Evolutionary conservation across 306 rosid genomes (phyloP).

Genomic region (Glycine soja): DNA sequence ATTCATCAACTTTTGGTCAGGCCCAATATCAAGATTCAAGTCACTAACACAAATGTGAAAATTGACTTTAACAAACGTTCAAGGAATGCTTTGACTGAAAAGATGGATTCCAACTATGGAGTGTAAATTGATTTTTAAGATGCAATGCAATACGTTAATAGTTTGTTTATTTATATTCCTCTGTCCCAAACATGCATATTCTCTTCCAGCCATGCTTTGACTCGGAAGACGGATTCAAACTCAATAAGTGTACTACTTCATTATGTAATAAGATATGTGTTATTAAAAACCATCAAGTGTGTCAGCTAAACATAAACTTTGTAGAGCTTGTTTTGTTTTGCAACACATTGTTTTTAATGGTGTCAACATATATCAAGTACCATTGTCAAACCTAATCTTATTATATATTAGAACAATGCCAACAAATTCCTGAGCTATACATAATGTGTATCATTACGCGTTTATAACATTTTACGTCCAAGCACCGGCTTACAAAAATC

Average conservation of each 20-base stretch:
- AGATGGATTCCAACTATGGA: neutral
- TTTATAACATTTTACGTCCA: too few relatives aligned
- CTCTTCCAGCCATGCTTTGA: conserved; percentile 48
- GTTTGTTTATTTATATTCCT: neutral
- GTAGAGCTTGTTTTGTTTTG: too few relatives aligned
- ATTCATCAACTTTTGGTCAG: conserved; percentile 47
- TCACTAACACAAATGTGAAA: conserved; percentile 32
- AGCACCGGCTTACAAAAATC: too few relatives aligned
- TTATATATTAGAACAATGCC: neutral
- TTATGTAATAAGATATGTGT: neutral
- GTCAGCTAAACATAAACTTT: too few relatives aligned
- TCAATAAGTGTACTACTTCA: conserved; percentile 21
- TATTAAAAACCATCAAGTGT: neutral
- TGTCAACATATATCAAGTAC: neutral
- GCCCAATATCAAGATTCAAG: neutral
- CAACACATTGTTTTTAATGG: neutral
- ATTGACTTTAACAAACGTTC: neutral
- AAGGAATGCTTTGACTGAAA: neutral
- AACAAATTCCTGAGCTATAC: neutral
- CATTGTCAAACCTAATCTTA: neutral
- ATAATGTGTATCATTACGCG: too few relatives aligned
- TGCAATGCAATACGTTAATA: conserved; percentile 11
- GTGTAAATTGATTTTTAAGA: neutral
- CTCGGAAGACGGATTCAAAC: conserved; percentile 45
- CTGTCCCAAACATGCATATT: conserved; percentile 1